Evolutionary conservation across 1,284 basidiomycete genomes (phyloP), one percentile per base, ranked within the genome.

Genomic region (Paramarasmius palmivorus): DNA sequence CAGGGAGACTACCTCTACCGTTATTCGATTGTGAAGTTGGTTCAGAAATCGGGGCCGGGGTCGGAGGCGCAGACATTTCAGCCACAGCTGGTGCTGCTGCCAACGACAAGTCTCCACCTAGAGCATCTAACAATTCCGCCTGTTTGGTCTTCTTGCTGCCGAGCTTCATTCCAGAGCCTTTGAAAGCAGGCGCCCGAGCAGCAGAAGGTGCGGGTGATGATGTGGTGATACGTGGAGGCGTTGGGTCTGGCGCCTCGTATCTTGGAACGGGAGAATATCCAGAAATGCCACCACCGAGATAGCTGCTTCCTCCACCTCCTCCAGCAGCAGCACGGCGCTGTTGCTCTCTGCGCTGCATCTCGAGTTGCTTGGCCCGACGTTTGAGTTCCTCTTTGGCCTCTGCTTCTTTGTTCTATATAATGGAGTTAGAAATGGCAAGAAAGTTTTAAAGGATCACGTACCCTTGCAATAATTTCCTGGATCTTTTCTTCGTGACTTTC

Each of bases 401-500:
- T 20, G 94, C 93, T 74, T 99, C 96, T 76, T 99, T 99, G 80
- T 99, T 99, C 86, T 94, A 64, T 57, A 15, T 50, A 26, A 32
- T 49, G 10, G 8, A 23, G 14, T 49, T 20, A 17, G 3, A 3
- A 6, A 1, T 4, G 26, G 32, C 14, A 44, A 37, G n/a, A 17
- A 37, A 10, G 17, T 17, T 19, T 17, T 14, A 8, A 14, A 15
- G 15, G 19, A 26, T 42, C 26, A 73, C 86, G 56, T 65, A 93
- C 92, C 69, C 91, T 81, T 19, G 95, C 92, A 63, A 99, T 99
- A 70, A 99, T 99, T 65, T 99, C 97, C 69, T 99, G 95, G 59
- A 99, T 98, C 78, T 98, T 98, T 76, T 99, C 97, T 71, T 99
- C 97, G 73, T 99, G 97, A 72, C 90, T 93, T 76, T 99, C 97